Evolutionary conservation across 2,329 filamentous ascomycete species (phyloP), one percentile per base, ranked within the genome.

Genomic region (Tolypocladium paradoxum): DNA sequence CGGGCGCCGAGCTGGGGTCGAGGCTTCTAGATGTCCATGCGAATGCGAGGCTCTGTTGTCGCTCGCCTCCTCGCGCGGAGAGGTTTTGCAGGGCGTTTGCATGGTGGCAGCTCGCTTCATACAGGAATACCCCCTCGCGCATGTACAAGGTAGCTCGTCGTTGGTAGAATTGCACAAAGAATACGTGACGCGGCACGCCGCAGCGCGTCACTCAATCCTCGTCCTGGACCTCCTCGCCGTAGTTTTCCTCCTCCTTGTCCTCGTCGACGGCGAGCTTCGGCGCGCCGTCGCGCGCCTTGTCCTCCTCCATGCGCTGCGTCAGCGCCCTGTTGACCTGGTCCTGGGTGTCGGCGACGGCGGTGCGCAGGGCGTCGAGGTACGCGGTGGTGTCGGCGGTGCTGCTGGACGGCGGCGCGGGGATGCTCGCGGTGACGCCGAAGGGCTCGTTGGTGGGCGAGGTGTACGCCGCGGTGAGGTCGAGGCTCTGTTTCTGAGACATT

Each of bases 151-250:
- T 29, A 50, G 49, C 49, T 37, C 27, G 45, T 35, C 48, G 31
- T 40, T 31, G 40, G 43, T 50, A 43, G 38, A 34, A 20, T 20
- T 36, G 35, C 40, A 34, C 18, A 24, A 24, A 33, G 3, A 27
- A 34, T 47, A 45, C n/a, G 12, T 2, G 20, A 27, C 34, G 6
- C 7, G 16, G 16, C 34, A 8, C 22, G 34, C 8, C 7, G 27
- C 46, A 48, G 27, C 20, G 22, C 34, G 33, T 34, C n/a, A 11
- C 7, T 56, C 69, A 67, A 35, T 79, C 79, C 53, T 87, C 85
- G 43, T 87, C 84, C 49, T 85, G 83, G 14, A 84, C 80, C 67
- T 95, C 90, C 68, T 95, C 90, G 48, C 90, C 90, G 65, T 96
- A 95, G 64, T 90, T 87, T 62, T 88, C 82, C 64, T 90, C 87